phyloP scores from a whole-genome alignment of 345 rosid genomes.

The Brassica incana region DNA sequence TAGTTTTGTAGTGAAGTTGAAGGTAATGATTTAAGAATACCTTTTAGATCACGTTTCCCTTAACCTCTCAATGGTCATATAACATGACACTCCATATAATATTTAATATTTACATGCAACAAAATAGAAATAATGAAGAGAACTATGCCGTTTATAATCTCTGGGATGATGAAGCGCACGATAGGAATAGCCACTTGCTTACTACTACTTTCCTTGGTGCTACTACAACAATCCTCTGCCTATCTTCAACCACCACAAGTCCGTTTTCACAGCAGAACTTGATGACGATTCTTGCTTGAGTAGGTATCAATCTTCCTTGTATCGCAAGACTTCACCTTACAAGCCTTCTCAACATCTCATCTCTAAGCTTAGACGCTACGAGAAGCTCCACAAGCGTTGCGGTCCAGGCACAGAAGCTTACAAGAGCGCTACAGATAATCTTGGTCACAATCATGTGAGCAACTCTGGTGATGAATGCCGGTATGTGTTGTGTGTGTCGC shows the following conservation, averaged over 20 bases:
- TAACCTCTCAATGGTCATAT: neutral
- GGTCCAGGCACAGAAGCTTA: conserved; percentile 59
- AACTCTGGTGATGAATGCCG: conserved; percentile 42
- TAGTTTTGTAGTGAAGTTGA: neutral
- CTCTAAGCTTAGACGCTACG: conserved; percentile 54
- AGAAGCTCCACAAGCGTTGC: conserved; percentile 59
- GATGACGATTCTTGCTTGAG: conserved; percentile 53
- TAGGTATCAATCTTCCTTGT: conserved; percentile 36
- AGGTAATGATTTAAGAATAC: neutral
- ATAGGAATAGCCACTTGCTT: conserved; percentile 26
- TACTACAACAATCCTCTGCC: neutral
- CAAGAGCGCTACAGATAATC: conserved; percentile 42
- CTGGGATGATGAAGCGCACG: conserved; percentile 21
- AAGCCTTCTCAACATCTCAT: conserved; percentile 52
- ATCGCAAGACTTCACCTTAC: conserved; percentile 38
- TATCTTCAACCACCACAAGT: conserved; percentile 8
- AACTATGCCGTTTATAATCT: neutral
- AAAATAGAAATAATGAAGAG: neutral
- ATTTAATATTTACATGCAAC: neutral
- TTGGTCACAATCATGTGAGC: conserved; percentile 21
- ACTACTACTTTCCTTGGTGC: conserved; percentile 15
- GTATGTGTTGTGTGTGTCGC: conserved; percentile 53
- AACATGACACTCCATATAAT: neutral
- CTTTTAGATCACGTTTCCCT: neutral
- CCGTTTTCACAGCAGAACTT: conserved; percentile 43